Evolutionary conservation across 2,329 filamentous ascomycete genomes (phyloP).

Genomic region (Ophiostoma novo-ulmi): DNA sequence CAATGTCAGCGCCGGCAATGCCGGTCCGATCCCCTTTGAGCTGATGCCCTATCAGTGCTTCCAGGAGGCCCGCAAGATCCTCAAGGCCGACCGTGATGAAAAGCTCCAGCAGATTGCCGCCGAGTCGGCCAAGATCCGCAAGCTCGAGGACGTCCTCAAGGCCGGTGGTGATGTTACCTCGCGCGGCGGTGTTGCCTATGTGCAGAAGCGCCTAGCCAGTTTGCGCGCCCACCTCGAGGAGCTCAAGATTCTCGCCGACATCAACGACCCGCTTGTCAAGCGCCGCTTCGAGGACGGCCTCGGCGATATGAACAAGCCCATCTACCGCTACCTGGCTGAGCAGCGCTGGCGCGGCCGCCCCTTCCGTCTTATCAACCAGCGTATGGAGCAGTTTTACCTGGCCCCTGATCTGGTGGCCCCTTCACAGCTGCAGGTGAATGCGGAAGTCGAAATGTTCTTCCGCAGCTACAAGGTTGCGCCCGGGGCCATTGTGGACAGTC

Average conservation of each 20-base stretch:
- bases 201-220: slow-evolving; percentile 61
- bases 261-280: slow-evolving; percentile 92
- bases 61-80: slow-evolving; percentile 83
- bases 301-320: slow-evolving; percentile 91
- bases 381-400: slow-evolving; percentile 79
- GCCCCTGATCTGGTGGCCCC: slow-evolving; percentile 77
- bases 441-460: slow-evolving; percentile 80
- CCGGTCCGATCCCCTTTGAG: slow-evolving; percentile 75
- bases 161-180: slow-evolving; percentile 39
- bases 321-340: slow-evolving; percentile 87
- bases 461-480: slow-evolving; percentile 63
- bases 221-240: slow-evolving; percentile 68
- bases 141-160: slow-evolving; percentile 50
- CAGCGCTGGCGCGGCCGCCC: slow-evolving; percentile 83
- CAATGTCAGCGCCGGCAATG: slow-evolving; percentile 27
- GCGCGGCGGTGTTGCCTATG: slow-evolving; percentile 58
- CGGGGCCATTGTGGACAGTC: slow-evolving; percentile 72
- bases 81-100: slow-evolving; percentile 72
- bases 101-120: slow-evolving; percentile 69
- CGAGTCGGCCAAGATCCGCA: slow-evolving; percentile 63
- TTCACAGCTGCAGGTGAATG: slow-evolving; percentile 62
- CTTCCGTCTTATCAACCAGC: slow-evolving; percentile 72
- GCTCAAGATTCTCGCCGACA: slow-evolving; percentile 84
- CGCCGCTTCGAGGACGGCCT: slow-evolving; percentile 86
- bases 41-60: slow-evolving; percentile 96